phyloP scores from a whole-genome alignment of 1,284 basidiomycete genomes.

The Taiwanofungus camphoratus region DNA sequence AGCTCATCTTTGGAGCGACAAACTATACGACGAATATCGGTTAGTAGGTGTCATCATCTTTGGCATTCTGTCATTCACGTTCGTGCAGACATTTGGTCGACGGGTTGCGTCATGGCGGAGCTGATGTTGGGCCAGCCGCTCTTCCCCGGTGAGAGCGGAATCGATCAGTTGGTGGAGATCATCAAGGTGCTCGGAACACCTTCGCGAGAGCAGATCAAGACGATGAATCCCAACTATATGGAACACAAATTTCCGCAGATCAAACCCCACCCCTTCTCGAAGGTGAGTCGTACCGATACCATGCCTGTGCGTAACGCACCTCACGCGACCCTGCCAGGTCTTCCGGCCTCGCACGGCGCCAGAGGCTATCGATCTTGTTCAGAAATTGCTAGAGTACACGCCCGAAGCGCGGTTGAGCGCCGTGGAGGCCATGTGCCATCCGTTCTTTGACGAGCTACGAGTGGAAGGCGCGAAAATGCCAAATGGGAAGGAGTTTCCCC shows the following conservation, averaged over 20 bases:
- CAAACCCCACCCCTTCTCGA: slow-evolving; percentile 94
- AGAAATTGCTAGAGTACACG: slow-evolving; percentile 95
- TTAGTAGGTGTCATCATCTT: slow-evolving; percentile 33
- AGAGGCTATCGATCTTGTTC: slow-evolving; percentile 95
- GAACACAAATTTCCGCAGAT: slow-evolving; percentile 99
- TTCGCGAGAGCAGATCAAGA: slow-evolving; percentile 99
- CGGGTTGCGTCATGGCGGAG: slow-evolving; percentile 99
- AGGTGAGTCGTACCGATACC: slow-evolving; percentile 44
- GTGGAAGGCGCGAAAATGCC: slow-evolving; percentile 90
- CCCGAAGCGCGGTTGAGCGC: slow-evolving; percentile 89
- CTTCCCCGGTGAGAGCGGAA: slow-evolving; percentile 99
- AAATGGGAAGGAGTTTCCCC: slow-evolving; percentile 93
- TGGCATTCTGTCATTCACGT: slow-evolving; percentile 5
- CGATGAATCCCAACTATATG: slow-evolving; percentile 99
- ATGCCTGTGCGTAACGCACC: slow-evolving; percentile 1
- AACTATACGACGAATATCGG: slow-evolving; percentile 99
- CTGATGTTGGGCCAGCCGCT: slow-evolving; percentile 98
- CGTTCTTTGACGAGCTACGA: slow-evolving; percentile 97
- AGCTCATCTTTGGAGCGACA: slow-evolving; percentile 99
- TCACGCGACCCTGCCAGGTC: slow-evolving; percentile 51
- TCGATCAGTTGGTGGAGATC: slow-evolving; percentile 99
- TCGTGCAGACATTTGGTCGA: slow-evolving; percentile 92
- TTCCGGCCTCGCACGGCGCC: slow-evolving; percentile 96
- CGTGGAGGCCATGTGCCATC: slow-evolving; percentile 90
- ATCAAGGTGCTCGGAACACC: slow-evolving; percentile 99